These are phyloP conservation scores for Globisporangium camurandrum DNA, from an alignment of 352 stramenopile species.

Conservation along the genomic window DNA sequence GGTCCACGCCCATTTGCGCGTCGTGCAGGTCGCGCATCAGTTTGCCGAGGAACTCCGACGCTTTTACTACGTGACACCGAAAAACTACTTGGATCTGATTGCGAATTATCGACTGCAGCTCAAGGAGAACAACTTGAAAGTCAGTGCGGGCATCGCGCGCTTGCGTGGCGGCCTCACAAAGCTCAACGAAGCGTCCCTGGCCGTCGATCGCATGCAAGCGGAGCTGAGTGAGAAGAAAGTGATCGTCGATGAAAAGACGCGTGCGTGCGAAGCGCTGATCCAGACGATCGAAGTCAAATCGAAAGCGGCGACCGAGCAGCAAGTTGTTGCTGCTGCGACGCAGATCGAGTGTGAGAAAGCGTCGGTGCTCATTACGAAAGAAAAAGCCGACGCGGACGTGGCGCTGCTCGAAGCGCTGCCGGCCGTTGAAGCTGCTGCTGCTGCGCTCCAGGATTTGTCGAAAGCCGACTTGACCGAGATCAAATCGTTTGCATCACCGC, in stretches of 20 bases:
- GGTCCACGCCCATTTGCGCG: conserved; percentile 87
- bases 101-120: conserved; percentile 89
- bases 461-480: conserved; percentile 95
- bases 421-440: conserved; percentile 89
- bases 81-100: conserved; percentile 96
- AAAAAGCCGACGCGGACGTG: conserved; percentile 92
- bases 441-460: conserved; percentile 90
- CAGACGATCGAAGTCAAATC: conserved; percentile 93
- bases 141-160: conserved; percentile 85
- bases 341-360: conserved; percentile 89
- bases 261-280: conserved; percentile 90
- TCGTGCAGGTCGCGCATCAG: conserved; percentile 84
- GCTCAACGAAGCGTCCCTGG: conserved; percentile 88
- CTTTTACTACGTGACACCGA: conserved; percentile 96
- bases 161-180: conserved; percentile 91
- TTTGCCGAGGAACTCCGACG: conserved; percentile 89
- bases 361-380: conserved; percentile 84
- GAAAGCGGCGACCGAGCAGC: conserved; percentile 85
- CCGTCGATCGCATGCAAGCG: conserved; percentile 92
- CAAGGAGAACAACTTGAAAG: conserved; percentile 86
- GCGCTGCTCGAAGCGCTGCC: conserved; percentile 90
- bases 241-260: conserved; percentile 93
- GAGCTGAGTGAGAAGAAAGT: conserved; percentile 93
- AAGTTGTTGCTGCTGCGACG: conserved; percentile 87
- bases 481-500: conserved; percentile 93